phyloP scores from a whole-genome alignment of 306 rosid species.

The Ziziphus jujuba region DNA sequence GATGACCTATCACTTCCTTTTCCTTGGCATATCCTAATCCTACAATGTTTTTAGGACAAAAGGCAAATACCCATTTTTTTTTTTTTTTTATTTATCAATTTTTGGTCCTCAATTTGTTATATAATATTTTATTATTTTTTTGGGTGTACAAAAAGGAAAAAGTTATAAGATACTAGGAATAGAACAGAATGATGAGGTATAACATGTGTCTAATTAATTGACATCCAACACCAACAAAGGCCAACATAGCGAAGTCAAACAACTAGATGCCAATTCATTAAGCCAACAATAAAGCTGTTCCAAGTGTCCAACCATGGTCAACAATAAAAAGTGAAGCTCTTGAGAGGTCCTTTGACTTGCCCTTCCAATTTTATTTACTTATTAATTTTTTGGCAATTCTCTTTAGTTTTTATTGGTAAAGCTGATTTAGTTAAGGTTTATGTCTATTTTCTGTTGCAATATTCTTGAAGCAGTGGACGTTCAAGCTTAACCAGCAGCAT shows the following conservation, averaged over 20 bases:
- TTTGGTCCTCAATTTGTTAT: no score
- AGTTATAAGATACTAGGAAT: background rate
- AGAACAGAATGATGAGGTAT: conserved; percentile 4
- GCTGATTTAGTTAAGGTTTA: no score
- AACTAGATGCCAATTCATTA: background rate
- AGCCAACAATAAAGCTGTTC: conserved; percentile 5
- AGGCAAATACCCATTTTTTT: conserved; percentile 22
- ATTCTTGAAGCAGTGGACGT: no score
- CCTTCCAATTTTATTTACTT: no score
- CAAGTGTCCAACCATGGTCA: background rate
- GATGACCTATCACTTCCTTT: conserved; percentile 19
- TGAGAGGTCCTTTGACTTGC: no score
- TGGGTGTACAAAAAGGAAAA: no score
- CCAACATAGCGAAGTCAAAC: conserved; percentile 15
- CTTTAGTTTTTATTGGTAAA: no score
- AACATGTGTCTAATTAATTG: conserved; percentile 2
- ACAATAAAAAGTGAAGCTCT: no score
- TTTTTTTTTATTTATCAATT: background rate
- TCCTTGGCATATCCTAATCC: conserved; percentile 3
- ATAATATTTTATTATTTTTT: no score
- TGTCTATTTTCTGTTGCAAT: no score
- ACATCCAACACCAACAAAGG: conserved; percentile 13
- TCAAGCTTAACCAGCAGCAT: no score
- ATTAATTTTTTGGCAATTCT: no score
- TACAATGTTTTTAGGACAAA: conserved; percentile 16